Evolutionary conservation across 1,139 yeast species (phyloP).

Genomic region (Kodamaea anthophila): DNA sequence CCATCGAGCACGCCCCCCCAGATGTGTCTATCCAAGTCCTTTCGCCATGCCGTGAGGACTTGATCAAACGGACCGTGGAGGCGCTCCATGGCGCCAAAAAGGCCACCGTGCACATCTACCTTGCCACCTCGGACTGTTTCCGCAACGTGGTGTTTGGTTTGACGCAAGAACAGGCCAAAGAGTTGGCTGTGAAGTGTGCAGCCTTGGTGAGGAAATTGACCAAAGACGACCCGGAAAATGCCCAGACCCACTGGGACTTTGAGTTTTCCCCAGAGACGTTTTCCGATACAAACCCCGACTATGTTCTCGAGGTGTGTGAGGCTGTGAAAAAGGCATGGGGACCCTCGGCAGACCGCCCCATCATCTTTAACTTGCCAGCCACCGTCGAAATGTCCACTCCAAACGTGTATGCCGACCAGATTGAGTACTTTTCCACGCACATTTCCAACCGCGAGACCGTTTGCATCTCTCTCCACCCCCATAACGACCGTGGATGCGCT

Average conservation of each 20-base stretch:
- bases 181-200: slow-evolving; percentile 78
- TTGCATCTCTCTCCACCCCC: slow-evolving; percentile 88
- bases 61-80: slow-evolving; percentile 84
- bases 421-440: slow-evolving; percentile 78
- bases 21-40: slow-evolving; percentile 91
- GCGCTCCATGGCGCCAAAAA: slow-evolving; percentile 81
- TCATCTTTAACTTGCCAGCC: slow-evolving; percentile 94
- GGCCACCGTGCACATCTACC: slow-evolving; percentile 85
- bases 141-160: slow-evolving; percentile 87
- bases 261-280: slow-evolving; percentile 96
- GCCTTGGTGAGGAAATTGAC: slow-evolving; percentile 75
- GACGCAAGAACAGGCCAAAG: slow-evolving; percentile 72
- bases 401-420: slow-evolving; percentile 92
- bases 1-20: slow-evolving; percentile 87
- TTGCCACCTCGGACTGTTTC: slow-evolving; percentile 89
- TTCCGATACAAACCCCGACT: slow-evolving; percentile 82
- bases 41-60: slow-evolving; percentile 87
- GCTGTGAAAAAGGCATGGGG: slow-evolving; percentile 96
- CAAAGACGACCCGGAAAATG: slow-evolving; percentile 74
- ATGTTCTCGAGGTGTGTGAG: slow-evolving; percentile 80
- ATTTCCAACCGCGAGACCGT: slow-evolving; percentile 80
- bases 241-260: slow-evolving; percentile 76
- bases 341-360: slow-evolving; percentile 75
- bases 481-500: slow-evolving; percentile 96
- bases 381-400: slow-evolving; percentile 97